Evolutionary conservation across 495 filamentous ascomycete genomes (phyloP).

Genomic region (Penicillium macrosclerotiorum): DNA sequence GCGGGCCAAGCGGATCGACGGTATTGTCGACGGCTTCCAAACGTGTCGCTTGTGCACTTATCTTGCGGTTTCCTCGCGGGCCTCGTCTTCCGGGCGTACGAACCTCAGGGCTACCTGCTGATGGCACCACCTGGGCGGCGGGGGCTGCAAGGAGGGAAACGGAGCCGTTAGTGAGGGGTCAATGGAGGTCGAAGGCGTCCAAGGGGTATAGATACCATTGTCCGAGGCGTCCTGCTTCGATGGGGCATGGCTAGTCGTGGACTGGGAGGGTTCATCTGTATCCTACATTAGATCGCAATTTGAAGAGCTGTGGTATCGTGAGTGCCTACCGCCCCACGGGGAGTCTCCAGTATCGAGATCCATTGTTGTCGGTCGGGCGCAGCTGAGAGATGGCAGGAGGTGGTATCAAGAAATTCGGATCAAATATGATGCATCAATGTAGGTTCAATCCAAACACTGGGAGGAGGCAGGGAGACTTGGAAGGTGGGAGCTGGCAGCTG

Average conservation of each 20-base stretch:
- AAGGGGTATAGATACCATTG: conserved; percentile 24
- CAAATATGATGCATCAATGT: background rate
- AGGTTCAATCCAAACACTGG: conserved; percentile 11
- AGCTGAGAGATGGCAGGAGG: background rate
- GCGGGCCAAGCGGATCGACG: conserved; percentile 86
- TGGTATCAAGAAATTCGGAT: conserved; percentile 7
- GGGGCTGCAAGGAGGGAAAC: conserved; percentile 30
- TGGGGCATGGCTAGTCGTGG: conserved; percentile 31
- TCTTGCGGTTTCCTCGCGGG: conserved; percentile 64
- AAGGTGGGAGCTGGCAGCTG: conserved; percentile 23
- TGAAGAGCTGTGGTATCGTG: conserved; percentile 33
- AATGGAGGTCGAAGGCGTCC: conserved; percentile 14
- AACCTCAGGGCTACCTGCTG: conserved; percentile 34
- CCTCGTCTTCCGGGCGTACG: conserved; percentile 49
- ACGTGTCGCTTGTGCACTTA: conserved; percentile 76
- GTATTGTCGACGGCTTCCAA: conserved; percentile 89
- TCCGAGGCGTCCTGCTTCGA: conserved; percentile 27
- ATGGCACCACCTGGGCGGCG: conserved; percentile 32
- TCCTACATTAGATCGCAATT: conserved; percentile 19
- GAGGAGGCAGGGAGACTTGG: conserved; percentile 5
- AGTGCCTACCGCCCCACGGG: conserved; percentile 65
- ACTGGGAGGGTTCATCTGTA: conserved; percentile 59
- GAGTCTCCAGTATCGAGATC: conserved; percentile 66
- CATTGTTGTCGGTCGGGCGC: conserved; percentile 36
- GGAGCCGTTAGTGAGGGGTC: conserved; percentile 30